Base-by-base conservation (phyloP, 108 stramenopile genomes). In the Mediolabrus comicus region DNA sequence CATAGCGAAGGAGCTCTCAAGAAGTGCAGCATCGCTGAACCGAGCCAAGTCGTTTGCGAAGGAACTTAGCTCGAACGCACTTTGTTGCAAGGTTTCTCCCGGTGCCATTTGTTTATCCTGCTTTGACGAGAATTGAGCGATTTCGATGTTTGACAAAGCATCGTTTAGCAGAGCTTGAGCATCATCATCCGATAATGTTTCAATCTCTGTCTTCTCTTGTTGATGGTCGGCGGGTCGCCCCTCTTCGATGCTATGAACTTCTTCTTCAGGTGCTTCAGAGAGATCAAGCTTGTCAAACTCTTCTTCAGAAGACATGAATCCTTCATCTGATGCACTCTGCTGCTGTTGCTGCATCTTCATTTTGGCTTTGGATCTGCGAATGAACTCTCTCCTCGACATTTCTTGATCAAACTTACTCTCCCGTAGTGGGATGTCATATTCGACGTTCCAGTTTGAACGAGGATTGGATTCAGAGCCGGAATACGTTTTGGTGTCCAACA, bases 11-110 rank as follows among this genome's bases (percentile, higher is more conserved):
- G 69, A 31, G 27, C 87, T 85, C 56, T 89, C 87, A 16, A 94
- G 60, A 5, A 84, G 65, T 9, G 85, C 75, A 3, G 85, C 83
- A 80, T 89, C 89, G 53, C 92, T 94, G 17, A 74, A 38, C 13
- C 65, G 26, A 32, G 60, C 59, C 3, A 79, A 59, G 0, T 71
- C 61, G n/a, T 65, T 24, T 6, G 77, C 56, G 24, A 86, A 56
- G 13, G 39, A 11, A 27, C 65, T 53, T 16, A 81, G 30, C 14
- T 67, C 74, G 33, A 43, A 14, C 0, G 60, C 32, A 58, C n/a
- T 12, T 49, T 30, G 12, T 34, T 36, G 64, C 4, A 33, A 29
- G 3, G 39, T 57, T 19, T 31, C 49, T 74, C 58, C 2, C 35
- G 31, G 14, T 11, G 24, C 27, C 11, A 14, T 27, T 3, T 13